A percentile compares a stretch with the other conserved stretches of the same genome.
Conservation (phyloP, 148 eudicot species). For the Camellia sinensis region DNA sequence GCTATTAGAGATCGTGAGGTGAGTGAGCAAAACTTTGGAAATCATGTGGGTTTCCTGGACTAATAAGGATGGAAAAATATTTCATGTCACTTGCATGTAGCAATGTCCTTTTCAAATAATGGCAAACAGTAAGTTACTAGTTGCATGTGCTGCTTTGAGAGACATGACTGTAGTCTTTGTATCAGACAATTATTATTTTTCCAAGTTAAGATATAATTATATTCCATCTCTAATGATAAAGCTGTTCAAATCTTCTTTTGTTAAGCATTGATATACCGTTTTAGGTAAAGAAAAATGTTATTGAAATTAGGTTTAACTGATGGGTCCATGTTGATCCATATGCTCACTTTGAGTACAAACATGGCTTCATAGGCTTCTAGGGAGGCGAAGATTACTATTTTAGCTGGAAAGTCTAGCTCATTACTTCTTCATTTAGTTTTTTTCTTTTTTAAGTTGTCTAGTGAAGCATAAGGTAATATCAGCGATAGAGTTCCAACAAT, state of each 20-base stretch:
- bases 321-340: neutral
- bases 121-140: conserved; percentile 1
- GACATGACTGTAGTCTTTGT: neutral
- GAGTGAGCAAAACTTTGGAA: conserved; percentile 19
- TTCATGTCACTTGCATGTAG: neutral
- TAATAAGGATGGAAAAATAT: neutral
- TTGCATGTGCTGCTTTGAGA: neutral
- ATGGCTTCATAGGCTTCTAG: neutral
- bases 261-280: neutral
- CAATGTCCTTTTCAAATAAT: no score
- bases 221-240: neutral
- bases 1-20: conserved; percentile 89
- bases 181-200: no score
- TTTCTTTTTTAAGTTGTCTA: neutral
- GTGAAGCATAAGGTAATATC: neutral
- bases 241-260: neutral
- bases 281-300: neutral
- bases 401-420: no score
- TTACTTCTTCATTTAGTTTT: neutral
- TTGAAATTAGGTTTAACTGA: neutral
- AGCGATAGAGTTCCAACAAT: neutral
- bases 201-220: neutral
- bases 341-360: neutral
- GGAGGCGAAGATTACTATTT: neutral
- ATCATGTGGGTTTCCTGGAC: neutral